phyloP scores from a whole-genome alignment of 148 eudicot genomes.

The Silene uniflora region DNA sequence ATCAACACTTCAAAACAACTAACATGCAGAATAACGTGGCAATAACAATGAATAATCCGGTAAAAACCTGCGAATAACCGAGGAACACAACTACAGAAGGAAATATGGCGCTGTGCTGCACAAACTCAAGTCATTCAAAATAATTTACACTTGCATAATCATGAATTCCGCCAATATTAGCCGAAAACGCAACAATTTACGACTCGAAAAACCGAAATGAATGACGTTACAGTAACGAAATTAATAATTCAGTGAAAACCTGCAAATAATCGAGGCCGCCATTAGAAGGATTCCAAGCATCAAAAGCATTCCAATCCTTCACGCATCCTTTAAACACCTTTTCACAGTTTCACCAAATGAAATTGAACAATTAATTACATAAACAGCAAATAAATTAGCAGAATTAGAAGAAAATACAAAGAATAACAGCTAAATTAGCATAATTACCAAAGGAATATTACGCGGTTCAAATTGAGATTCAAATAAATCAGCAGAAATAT shows the following conservation, averaged over 20 bases:
- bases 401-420: neutral
- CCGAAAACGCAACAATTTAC: neutral
- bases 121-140: neutral
- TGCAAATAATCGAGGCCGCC: slow-evolving; percentile 80
- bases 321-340: slow-evolving; percentile 70
- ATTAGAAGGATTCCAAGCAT: slow-evolving; percentile 55
- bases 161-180: neutral
- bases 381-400: neutral
- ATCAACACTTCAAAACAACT: no score
- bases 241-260: slow-evolving; percentile 29
- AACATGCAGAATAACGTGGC: no score
- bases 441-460: slow-evolving; percentile 61
- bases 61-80: no score
- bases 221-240: neutral
- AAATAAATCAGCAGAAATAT: slow-evolving; percentile 49
- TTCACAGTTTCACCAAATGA: neutral
- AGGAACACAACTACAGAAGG: no score
- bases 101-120: no score
- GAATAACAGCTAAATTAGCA: no score
- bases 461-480: slow-evolving; percentile 50
- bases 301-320: slow-evolving; percentile 67
- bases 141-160: no score
- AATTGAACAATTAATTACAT: neutral
- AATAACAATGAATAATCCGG: no score
- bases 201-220: neutral